These are phyloP conservation scores for Trypanosoma caninum DNA, from an alignment of 208 protist genomes.

Conservation along the genomic window DNA sequence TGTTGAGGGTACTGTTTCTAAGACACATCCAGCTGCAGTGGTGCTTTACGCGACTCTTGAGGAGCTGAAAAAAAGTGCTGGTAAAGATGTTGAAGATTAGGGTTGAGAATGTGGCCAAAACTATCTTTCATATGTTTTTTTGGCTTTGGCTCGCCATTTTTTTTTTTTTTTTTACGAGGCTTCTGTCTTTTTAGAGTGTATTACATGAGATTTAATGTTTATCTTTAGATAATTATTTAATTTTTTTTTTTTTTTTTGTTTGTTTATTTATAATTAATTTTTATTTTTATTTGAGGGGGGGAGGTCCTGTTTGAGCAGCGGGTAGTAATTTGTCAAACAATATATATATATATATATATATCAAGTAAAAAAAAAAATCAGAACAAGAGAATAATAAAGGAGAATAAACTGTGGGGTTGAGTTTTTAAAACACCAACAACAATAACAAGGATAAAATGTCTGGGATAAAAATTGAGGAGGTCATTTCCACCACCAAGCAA, in stretches of 20 bases:
- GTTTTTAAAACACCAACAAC: no score
- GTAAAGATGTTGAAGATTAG: background rate
- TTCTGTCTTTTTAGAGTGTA: background rate
- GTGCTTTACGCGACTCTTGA: slow-evolving; percentile 32
- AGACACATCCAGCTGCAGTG: slow-evolving; percentile 43
- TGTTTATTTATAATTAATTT: background rate
- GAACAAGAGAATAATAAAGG: slow-evolving; percentile 3
- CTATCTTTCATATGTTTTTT: background rate
- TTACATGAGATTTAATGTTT: slow-evolving; percentile 1
- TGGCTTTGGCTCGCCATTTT: slow-evolving; percentile 5
- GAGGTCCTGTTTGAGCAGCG: no score
- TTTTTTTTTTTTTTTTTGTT: background rate
- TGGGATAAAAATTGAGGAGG: slow-evolving; percentile 94
- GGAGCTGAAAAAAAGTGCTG: slow-evolving; percentile 25
- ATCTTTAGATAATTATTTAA: slow-evolving; percentile 8
- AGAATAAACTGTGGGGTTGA: background rate
- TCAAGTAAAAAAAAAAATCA: background rate
- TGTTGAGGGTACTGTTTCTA: slow-evolving; percentile 45
- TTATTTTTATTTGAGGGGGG: background rate
- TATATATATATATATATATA: background rate
- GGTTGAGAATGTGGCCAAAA: background rate
- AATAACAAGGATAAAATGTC: slow-evolving; percentile 72
- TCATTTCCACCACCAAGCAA: slow-evolving; percentile 95
- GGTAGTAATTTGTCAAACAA: no score
- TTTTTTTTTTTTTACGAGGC: slow-evolving; percentile 7